Evolutionary conservation across 2,329 filamentous ascomycete species (phyloP).

Genomic region (Penicillium sp.): DNA sequence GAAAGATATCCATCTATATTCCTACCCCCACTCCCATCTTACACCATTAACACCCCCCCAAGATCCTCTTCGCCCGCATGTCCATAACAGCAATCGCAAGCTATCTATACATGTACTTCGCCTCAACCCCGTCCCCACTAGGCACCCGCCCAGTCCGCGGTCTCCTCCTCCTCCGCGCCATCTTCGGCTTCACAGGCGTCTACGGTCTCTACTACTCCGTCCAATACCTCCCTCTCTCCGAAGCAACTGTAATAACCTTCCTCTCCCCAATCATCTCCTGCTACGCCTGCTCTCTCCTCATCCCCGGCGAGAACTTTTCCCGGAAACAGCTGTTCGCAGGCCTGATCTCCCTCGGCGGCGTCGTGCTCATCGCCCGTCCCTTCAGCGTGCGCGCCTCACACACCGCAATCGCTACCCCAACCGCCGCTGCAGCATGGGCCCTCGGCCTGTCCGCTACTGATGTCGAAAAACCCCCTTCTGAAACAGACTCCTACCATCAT

Average conservation of each 20-base stretch:
- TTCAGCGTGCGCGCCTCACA: constrained; percentile 22
- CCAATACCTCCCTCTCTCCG: constrained; percentile 77
- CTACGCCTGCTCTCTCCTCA: constrained; percentile 73
- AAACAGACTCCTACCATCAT: constrained; percentile 60
- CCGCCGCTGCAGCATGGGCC: constrained; percentile 9
- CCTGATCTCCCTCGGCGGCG: constrained; percentile 71
- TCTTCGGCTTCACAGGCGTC: constrained; percentile 73
- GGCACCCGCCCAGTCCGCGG: constrained; percentile 65
- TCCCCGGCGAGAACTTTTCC: constrained; percentile 72
- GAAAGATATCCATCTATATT: not conserved
- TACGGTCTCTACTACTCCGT: constrained; percentile 74
- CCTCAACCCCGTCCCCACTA: constrained; percentile 64
- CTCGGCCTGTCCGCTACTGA: constrained; percentile 1
- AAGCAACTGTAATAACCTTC: constrained; percentile 88
- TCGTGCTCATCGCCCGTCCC: constrained; percentile 79
- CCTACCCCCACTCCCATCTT: not conserved
- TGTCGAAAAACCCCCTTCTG: constrained; percentile 27
- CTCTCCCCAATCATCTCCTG: constrained; percentile 75
- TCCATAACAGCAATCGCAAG: constrained; percentile 66
- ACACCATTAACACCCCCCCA: not conserved
- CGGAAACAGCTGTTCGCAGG: constrained; percentile 73
- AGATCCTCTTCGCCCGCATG: constrained; percentile 78
- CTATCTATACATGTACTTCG: constrained; percentile 70
- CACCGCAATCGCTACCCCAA: constrained; percentile 14
- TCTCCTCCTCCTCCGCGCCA: constrained; percentile 66